Base-by-base conservation (phyloP, 768 basidiomycete genomes). In the Dictyophora rubrovolvata region DNA sequence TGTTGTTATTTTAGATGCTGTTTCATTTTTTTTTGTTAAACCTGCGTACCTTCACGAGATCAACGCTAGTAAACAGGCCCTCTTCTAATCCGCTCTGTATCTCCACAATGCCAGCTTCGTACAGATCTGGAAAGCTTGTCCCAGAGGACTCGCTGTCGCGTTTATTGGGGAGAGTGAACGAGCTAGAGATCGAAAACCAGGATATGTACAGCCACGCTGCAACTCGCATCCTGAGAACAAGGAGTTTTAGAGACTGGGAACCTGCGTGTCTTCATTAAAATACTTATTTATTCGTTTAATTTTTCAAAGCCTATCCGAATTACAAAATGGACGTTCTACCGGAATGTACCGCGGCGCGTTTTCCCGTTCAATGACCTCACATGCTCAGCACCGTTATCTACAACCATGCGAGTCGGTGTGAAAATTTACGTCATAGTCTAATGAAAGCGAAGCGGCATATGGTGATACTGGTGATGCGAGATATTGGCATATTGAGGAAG, bases 81-180 rank as follows among this genome's bases (percentile, higher is more conserved):
- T 69, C 72, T 53, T 77, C 69, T 6, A 85, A 66, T 2, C 84
- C 81, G 7, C 68, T 68, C 64, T 82, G 81, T 1, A 85, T 70
- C 59, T 85, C 79, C 0, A 70, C 63, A 16, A 85, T 74, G 0
- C 79, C 76, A 0, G 80, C 81, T 64, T 85, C 82, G 62, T 84
- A 83, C 14, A 85, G 70, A 65, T 85, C 83, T 1, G 82, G 82
- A 5, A 64, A 58, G 14, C 18, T 20, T 23, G 18, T 5, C 14
- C n/a, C n/a, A 42, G n/a, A 12, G 11, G 42, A 42, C 14, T 42
- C 42, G 12, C n/a, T n/a, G 12, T 42, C 42, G 42, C 42, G 42
- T 42, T 42, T 42, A 42, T 42, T n/a, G 42, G 42, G n/a, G 2
- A 42, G 4, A 42, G 5, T 14, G n/a, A 42, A 42, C n/a, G 42